phyloP scores from a whole-genome alignment of 2,329 filamentous ascomycete genomes.

The Ceratocystiopsis minuta region DNA sequence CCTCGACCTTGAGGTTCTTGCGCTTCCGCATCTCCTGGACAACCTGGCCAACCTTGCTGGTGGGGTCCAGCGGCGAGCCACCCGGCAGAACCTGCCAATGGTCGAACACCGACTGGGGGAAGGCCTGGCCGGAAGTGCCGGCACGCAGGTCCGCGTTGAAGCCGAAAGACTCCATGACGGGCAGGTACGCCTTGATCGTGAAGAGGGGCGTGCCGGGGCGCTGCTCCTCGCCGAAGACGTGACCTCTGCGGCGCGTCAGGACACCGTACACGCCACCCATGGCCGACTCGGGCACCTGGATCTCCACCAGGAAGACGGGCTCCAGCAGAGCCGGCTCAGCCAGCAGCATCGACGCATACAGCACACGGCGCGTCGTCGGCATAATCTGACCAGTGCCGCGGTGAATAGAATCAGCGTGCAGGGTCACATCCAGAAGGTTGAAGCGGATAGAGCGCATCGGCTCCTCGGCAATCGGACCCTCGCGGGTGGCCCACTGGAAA shows the following conservation, averaged over 20 bases:
- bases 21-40: slow-evolving; percentile 89
- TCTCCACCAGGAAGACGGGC: slow-evolving; percentile 98
- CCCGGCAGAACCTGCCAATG: slow-evolving; percentile 95
- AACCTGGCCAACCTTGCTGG: slow-evolving; percentile 65
- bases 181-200: slow-evolving; percentile 50
- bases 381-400: slow-evolving; percentile 99
- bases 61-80: slow-evolving; percentile 74
- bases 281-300: slow-evolving; percentile 93
- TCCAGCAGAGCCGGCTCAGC: slow-evolving; percentile 84
- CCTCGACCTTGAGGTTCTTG: slow-evolving; percentile 96
- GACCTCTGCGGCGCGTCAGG: slow-evolving; percentile 91
- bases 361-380: slow-evolving; percentile 89
- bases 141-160: slow-evolving; percentile 96
- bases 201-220: slow-evolving; percentile 96
- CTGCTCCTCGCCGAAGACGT: slow-evolving; percentile 98
- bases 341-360: slow-evolving; percentile 83
- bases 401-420: slow-evolving; percentile 98
- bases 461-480: slow-evolving; percentile 96
- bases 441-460: slow-evolving; percentile 94
- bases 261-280: slow-evolving; percentile 99
- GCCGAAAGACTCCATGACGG: slow-evolving; percentile 35
- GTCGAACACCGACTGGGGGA: slow-evolving; percentile 97
- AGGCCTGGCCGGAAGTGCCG: slow-evolving; percentile 89
- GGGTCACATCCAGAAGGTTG: slow-evolving; percentile 98
- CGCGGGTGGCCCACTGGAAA: slow-evolving; percentile 98